Percentiles rank a stretch among this genome's conserved stretches.
Conservation (phyloP, 805 yeast genomes). For the Blastobotrys americana region DNA sequence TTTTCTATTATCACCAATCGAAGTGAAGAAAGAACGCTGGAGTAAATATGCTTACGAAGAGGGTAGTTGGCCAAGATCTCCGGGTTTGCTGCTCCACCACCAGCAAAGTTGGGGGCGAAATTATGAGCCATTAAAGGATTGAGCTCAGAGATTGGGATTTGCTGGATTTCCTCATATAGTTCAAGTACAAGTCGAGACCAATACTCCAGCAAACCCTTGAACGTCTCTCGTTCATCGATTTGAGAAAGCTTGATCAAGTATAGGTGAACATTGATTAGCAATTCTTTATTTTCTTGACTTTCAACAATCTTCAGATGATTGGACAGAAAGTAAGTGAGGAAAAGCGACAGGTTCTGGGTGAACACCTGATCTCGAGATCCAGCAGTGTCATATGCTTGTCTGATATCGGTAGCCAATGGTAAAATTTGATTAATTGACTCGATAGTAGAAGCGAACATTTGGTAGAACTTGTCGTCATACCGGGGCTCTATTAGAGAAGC, state of each 20-base stretch:
- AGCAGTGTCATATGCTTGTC: conserved; percentile 64
- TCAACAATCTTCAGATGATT: conserved; percentile 60
- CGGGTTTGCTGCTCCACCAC: conserved; percentile 83
- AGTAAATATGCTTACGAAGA: conserved; percentile 77
- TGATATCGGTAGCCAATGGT: conserved; percentile 67
- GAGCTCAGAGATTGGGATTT: conserved; percentile 61
- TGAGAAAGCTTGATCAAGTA: conserved; percentile 78
- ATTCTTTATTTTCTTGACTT: conserved; percentile 44
- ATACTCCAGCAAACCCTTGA: conserved; percentile 91
- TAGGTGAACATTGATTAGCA: conserved; percentile 65
- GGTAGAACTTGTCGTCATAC: conserved; percentile 50
- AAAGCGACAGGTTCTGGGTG: conserved; percentile 91
- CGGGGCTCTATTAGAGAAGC: conserved; percentile 55
- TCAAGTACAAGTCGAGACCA: conserved; percentile 84
- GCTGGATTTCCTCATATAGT: conserved; percentile 78
- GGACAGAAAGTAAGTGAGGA: conserved; percentile 72
- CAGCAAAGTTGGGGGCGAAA: conserved; percentile 26
- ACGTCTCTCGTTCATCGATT: conserved; percentile 91
- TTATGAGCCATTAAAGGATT: conserved; percentile 66
- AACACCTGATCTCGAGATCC: conserved; percentile 83
- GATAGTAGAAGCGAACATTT: conserved; percentile 66
- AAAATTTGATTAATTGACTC: conserved; percentile 60
- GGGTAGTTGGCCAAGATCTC: conserved; percentile 68
- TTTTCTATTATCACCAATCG: conserved; percentile 92
- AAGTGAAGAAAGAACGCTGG: conserved; percentile 69